Base-by-base conservation (phyloP, 352 stramenopile species). In the Pythium brachiatum region DNA sequence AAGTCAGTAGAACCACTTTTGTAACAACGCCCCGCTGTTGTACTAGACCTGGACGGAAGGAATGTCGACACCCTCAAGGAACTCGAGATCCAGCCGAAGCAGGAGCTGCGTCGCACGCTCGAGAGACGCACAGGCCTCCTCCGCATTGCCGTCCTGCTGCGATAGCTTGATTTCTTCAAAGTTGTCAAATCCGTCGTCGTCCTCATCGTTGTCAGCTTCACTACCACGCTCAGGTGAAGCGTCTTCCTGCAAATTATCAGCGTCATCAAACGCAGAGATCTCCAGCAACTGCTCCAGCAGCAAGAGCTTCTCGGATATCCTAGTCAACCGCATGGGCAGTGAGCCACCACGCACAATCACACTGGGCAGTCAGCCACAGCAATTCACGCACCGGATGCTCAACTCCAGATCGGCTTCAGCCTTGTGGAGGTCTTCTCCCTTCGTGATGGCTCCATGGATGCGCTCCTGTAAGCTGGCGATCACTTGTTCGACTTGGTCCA, bases 61-160 rank as follows among this genome's bases (percentile, higher is more conserved):
- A 38, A 95, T 76, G 46, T 92, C 83, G 9, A 84, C 73, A 26
- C 78, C 82, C 43, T 88, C 78, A 27, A 79, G 70, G 53, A 94
- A 90, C 62, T 92, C 83, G 20, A 90, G 69, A 57, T 94, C 81
- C 29, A 96, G 46, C 25, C 89, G 74, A 15, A 96, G 66, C n/a
- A 93, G 75, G 23, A 90, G 72, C 31, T 86, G 81, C 12, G 86
- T 80, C 12, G 82, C 82, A 1, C 86, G 82, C 57, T 96, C 87
- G 11, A 96, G 71, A 32, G 75, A 82, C 21, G 85, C 85, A 38
- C 85, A 94, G 16, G 64, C 73, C 60, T 94, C 83, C 7, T 72
- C 70, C 0, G 69, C 69, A 64, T 59, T 89, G 15, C 50, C 59
- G 2, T 80, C 62, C 39, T 74, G 65, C 1, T 68, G 63, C 5